These are phyloP conservation scores for Mycena galopus DNA, from an alignment of 768 basidiomycete genomes.

Conservation along the genomic window DNA sequence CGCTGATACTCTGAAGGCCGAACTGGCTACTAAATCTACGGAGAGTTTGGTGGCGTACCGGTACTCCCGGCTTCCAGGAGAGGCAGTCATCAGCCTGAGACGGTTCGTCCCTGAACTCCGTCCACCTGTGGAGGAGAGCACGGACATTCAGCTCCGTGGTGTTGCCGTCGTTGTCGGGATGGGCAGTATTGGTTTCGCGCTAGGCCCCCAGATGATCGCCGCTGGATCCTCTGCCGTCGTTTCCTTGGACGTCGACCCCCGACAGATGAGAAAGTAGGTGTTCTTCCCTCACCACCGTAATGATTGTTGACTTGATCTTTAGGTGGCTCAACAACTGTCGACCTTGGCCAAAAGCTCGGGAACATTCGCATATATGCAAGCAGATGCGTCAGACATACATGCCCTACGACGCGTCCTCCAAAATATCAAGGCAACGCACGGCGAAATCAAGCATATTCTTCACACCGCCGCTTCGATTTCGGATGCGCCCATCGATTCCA, in stretches of 20 bases:
- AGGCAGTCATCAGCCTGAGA: conserved; percentile 6
- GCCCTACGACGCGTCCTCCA: conserved; percentile 39
- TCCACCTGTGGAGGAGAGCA: conserved; percentile 18
- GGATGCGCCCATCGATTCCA: conserved; percentile 42
- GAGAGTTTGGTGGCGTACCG: too few relatives aligned
- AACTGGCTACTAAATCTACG: background rate
- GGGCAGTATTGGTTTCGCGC: conserved; percentile 45
- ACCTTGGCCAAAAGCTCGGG: conserved; percentile 8
- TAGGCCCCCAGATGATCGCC: conserved; percentile 43
- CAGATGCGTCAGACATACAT: conserved; percentile 42
- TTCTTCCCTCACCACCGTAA: background rate
- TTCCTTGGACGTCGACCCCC: conserved; percentile 38
- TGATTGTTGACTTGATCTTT: background rate
- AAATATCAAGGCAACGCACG: conserved; percentile 36
- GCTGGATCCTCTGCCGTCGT: too few relatives aligned
- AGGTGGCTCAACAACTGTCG: conserved; percentile 44
- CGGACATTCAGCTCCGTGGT: conserved; percentile 35
- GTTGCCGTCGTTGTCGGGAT: conserved; percentile 49
- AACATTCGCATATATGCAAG: conserved; percentile 42
- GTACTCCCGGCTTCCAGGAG: background rate
- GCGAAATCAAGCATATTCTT: conserved; percentile 45
- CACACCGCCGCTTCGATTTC: conserved; percentile 46
- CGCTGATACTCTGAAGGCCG: background rate
- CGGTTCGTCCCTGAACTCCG: conserved; percentile 45
- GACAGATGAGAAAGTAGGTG: conserved; percentile 38